phyloP scores from a whole-genome alignment of 2,329 filamentous ascomycete genomes.

The Pyrenophora tritici-repentis region DNA sequence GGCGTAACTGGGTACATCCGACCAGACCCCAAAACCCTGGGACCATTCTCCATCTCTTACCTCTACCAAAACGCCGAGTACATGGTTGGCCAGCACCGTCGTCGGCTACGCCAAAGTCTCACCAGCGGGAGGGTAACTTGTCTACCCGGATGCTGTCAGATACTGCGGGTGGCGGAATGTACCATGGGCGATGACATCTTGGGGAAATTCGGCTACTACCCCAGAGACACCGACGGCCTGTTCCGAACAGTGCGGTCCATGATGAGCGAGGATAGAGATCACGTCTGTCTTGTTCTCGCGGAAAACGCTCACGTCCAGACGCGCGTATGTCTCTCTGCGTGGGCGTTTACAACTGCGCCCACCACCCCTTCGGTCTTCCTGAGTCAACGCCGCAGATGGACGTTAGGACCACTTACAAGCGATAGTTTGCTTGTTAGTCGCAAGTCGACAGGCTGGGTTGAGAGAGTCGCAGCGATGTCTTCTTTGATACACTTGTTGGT shows the following conservation, averaged over 20 bases:
- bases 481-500: slow-evolving; percentile 4
- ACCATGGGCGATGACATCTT: slow-evolving; percentile 6
- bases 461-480: slow-evolving; percentile 3
- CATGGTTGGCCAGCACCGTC: slow-evolving; percentile 7
- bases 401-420: slow-evolving; percentile 9
- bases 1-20: slow-evolving; percentile 6
- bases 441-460: slow-evolving; percentile 5
- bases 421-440: slow-evolving; percentile 3
- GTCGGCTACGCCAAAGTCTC: slow-evolving; percentile 8
- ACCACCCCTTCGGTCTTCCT: slow-evolving; percentile 1
- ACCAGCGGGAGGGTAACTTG: slow-evolving; percentile 9
- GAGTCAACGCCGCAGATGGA: slow-evolving; percentile 11
- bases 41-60: not conserved
- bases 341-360: slow-evolving; percentile 5
- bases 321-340: slow-evolving; percentile 2
- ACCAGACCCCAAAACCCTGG: slow-evolving; percentile 1
- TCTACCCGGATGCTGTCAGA: slow-evolving; percentile 9
- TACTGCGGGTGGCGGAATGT: not conserved
- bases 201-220: slow-evolving; percentile 7
- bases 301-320: slow-evolving; percentile 7
- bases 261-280: slow-evolving; percentile 12
- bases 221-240: slow-evolving; percentile 2
- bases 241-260: slow-evolving; percentile 8
- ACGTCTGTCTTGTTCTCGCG: slow-evolving; percentile 5
- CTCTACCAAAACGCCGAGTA: slow-evolving; percentile 11